Evolutionary conservation across 177 flowering plant species (phyloP).

Genomic region (Vitis hybrid): DNA sequence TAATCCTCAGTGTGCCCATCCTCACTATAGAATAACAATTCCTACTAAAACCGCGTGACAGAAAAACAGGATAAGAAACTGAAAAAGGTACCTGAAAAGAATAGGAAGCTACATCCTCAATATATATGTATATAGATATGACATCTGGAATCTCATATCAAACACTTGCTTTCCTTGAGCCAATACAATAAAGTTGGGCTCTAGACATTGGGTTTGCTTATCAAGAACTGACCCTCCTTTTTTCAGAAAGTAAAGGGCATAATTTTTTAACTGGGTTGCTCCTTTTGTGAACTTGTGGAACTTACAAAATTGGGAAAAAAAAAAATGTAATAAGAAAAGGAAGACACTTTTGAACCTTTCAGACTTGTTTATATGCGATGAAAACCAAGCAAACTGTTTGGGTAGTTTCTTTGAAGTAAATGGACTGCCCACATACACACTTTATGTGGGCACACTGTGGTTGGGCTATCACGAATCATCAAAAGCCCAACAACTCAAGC

Average conservation of each 20-base stretch:
- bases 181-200: constrained; percentile 3
- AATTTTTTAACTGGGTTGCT: constrained; percentile 5
- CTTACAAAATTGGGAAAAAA: background rate
- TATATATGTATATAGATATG: constrained; percentile 5
- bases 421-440: too few species aligned
- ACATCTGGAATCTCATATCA: constrained; percentile 11
- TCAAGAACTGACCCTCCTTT: background rate
- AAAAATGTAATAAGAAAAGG: background rate
- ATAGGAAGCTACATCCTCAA: constrained; percentile 18
- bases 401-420: background rate
- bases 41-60: background rate
- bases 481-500: too few species aligned
- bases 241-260: background rate
- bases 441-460: too few species aligned
- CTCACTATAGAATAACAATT: too few species aligned
- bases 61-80: background rate
- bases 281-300: background rate
- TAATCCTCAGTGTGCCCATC: too few species aligned
- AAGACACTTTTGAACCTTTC: too few species aligned
- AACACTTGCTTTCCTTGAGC: constrained; percentile 7
- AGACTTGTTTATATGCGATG: too few species aligned
- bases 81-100: constrained; percentile 12
- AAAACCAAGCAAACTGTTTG: too few species aligned
- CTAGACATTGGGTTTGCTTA: constrained; percentile 8
- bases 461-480: too few species aligned